Percentiles rank a stretch among this genome's conserved stretches.
Evolutionary conservation across 495 filamentous ascomycete genomes (phyloP).

Genomic region (Recurvomyces mirabilis): DNA sequence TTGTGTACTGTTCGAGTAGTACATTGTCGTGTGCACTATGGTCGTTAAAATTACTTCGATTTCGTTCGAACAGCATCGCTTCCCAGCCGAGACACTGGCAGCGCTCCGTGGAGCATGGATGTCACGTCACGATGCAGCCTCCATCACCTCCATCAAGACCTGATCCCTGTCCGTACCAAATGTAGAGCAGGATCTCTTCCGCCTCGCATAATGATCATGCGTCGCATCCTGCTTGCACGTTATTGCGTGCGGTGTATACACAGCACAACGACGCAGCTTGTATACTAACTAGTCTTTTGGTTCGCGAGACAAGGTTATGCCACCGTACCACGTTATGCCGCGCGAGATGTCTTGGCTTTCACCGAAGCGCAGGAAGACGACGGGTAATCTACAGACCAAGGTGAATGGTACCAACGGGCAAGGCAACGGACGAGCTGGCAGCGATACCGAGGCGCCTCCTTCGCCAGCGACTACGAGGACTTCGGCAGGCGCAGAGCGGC

Average conservation of each 20-base stretch:
- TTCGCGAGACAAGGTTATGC: not conserved
- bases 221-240: no score
- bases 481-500: no score
- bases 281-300: not conserved
- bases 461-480: not conserved
- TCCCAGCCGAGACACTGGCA: no score
- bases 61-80: no score
- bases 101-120: no score
- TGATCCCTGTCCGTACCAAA: not conserved
- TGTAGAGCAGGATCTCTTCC: not conserved
- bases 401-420: not conserved
- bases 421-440: not conserved
- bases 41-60: no score
- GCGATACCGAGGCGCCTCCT: not conserved
- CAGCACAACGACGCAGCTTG: no score
- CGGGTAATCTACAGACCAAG: not conserved
- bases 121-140: not conserved
- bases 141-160: not conserved
- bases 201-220: not conserved
- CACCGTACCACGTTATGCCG: not conserved
- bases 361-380: not conserved
- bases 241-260: no score
- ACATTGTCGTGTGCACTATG: no score
- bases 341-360: not conserved
- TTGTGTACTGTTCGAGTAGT: no score